Evolutionary conservation across 441 rosid genomes (phyloP).

Genomic region (Jatropha multifida): DNA sequence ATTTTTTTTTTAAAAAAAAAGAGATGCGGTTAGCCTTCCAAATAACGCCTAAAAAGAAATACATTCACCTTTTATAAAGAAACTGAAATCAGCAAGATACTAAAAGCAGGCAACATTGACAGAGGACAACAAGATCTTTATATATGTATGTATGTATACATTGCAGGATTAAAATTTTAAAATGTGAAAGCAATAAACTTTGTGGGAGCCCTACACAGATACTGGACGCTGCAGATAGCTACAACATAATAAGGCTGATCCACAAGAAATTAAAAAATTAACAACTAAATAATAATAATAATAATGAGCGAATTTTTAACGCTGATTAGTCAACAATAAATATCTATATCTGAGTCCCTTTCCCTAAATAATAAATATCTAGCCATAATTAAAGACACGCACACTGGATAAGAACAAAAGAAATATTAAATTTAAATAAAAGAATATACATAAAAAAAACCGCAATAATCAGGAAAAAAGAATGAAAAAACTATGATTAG

Average conservation of each 20-base stretch:
- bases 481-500: too few relatives aligned
- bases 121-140: neutral
- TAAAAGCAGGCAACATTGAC: neutral
- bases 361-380: neutral
- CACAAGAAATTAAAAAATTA: neutral
- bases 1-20: neutral
- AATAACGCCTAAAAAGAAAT: neutral
- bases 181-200: conserved; percentile 1
- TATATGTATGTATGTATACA: neutral
- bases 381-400: neutral
- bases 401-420: neutral
- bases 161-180: neutral
- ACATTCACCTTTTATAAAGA: neutral
- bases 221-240: too few relatives aligned
- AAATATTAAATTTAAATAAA: too few relatives aligned
- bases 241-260: too few relatives aligned
- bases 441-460: neutral
- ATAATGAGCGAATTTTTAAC: neutral
- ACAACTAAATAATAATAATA: too few relatives aligned
- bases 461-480: neutral
- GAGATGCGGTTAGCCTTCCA: neutral
- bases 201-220: neutral
- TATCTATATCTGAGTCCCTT: neutral
- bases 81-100: conserved; percentile 4
- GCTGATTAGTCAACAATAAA: neutral